Percentiles rank a stretch among this genome's conserved stretches.
These are phyloP conservation scores for Tolypocladium amazonense DNA, from an alignment of 2,329 filamentous ascomycete species.

Conservation along the genomic window DNA sequence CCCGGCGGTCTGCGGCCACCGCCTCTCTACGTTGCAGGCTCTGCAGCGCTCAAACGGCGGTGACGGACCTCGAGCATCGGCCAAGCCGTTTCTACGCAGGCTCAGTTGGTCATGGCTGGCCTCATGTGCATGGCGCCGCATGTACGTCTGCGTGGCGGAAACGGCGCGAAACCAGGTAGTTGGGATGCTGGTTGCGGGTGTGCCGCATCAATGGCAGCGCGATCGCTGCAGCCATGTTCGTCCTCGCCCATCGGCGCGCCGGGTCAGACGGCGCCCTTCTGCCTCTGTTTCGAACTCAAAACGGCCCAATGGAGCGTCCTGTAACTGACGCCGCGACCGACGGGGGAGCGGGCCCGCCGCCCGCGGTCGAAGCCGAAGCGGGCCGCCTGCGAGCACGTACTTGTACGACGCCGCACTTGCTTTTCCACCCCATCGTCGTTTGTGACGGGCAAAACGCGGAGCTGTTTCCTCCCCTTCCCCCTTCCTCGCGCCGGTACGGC, in stretches of 20 bases:
- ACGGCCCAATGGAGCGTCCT: background rate
- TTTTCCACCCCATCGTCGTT: background rate
- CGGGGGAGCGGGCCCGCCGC: background rate
- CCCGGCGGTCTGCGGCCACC: background rate
- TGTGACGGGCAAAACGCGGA: background rate
- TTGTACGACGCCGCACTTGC: background rate
- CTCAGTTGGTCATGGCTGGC: background rate
- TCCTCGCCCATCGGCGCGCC: background rate
- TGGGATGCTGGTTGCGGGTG: background rate
- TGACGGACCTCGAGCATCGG: background rate
- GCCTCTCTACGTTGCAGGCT: background rate
- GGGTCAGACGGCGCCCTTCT: background rate
- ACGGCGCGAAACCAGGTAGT: background rate
- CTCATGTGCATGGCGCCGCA: background rate
- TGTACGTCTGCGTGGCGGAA: background rate
- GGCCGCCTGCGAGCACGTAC: no score
- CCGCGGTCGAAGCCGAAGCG: background rate
- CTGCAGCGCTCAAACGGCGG: background rate
- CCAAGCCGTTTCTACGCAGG: background rate
- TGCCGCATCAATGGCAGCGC: background rate
- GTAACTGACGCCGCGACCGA: background rate
- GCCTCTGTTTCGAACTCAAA: background rate
- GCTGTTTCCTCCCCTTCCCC: no score
- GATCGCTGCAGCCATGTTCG: background rate
- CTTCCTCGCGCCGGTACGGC: background rate